These are phyloP conservation scores for Brettanomyces naardenensis DNA, from an alignment of 805 yeast species.

Conservation along the genomic window DNA sequence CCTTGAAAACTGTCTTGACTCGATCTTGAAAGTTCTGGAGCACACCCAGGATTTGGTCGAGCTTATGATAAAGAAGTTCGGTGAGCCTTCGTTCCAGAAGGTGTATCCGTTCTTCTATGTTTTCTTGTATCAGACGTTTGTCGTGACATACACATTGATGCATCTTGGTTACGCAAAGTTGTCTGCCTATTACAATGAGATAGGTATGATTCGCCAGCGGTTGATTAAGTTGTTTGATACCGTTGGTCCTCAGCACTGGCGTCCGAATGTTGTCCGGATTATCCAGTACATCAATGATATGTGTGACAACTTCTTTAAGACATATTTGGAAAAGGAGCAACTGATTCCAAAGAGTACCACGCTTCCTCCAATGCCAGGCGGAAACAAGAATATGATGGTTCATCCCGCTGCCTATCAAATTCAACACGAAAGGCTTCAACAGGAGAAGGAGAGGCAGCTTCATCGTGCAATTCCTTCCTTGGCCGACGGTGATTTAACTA, in stretches of 20 bases:
- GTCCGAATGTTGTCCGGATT: constrained; percentile 23
- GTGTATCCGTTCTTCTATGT: constrained; percentile 40
- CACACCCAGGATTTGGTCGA: constrained; percentile 28
- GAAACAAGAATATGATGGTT: not conserved
- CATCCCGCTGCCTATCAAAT: not conserved
- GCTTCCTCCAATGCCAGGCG: not conserved
- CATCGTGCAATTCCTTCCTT: not conserved
- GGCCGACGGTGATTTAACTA: not conserved
- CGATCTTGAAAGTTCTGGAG: constrained; percentile 31
- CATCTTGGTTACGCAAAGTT: constrained; percentile 32
- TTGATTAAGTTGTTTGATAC: constrained; percentile 24
- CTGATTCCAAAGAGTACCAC: not conserved
- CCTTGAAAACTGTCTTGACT: constrained; percentile 30
- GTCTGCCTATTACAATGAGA: constrained; percentile 18
- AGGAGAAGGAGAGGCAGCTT: not conserved
- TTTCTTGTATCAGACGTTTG: constrained; percentile 43
- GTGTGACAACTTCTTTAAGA: constrained; percentile 23
- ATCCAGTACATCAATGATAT: constrained; percentile 25
- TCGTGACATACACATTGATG: constrained; percentile 41
- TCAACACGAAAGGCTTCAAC: constrained; percentile 1
- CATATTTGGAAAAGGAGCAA: constrained; percentile 10
- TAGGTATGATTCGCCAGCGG: constrained; percentile 17
- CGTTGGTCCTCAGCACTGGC: constrained; percentile 21
- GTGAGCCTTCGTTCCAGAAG: constrained; percentile 25
- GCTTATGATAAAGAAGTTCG: constrained; percentile 26